Evolutionary conservation across 176 grass and related monocot species (phyloP), one percentile per base, ranked within the genome.

Genomic region (Raddia guianensis): DNA sequence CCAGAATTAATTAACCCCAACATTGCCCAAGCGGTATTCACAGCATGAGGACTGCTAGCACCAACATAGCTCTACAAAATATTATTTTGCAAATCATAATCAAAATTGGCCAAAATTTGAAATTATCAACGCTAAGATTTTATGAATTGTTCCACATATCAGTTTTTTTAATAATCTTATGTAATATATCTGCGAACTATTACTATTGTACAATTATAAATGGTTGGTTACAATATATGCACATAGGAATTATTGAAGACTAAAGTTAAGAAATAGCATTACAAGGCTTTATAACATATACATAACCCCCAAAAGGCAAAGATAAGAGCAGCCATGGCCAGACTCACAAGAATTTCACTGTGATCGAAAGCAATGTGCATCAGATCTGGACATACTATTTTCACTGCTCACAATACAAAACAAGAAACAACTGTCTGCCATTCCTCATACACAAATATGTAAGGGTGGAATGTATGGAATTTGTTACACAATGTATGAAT

Each of bases 1-100:
- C 90, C 88, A 65, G 86, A 83, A 84, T 58, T 72, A 84, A 91
- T 87, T 70, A 97, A 87, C n/a, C 88, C 68, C 51, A 97, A 77
- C 90, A 97, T 93, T 49, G 87, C 93, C 90, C 87, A 95, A 32
- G 84, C 70, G 1, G 90, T 96, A 66, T 92, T 92, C 68, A 93
- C 90, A 7, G 79, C 93, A 89, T 91, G 86, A 51, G 85, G 47
- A 33, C 4, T 44, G 73, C 12, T 6, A 40, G 76, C 60, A 5
- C 66, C 50, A 20, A 73, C 68, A 19, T 86, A 86, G 2, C 3
- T 5, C 84, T 86, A 27, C 6, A 51, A 66, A 73, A 63, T 45
- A 77, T 68, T 27, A 21, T 3, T 33, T 27, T 16, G 3, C 9
- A 70, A 53, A 40, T 2, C 18, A 71, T 61, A 3, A 79, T 61